These are phyloP conservation scores for Cytospora paraplurivora DNA, from an alignment of 2,329 filamentous ascomycete genomes.

Conservation along the genomic window DNA sequence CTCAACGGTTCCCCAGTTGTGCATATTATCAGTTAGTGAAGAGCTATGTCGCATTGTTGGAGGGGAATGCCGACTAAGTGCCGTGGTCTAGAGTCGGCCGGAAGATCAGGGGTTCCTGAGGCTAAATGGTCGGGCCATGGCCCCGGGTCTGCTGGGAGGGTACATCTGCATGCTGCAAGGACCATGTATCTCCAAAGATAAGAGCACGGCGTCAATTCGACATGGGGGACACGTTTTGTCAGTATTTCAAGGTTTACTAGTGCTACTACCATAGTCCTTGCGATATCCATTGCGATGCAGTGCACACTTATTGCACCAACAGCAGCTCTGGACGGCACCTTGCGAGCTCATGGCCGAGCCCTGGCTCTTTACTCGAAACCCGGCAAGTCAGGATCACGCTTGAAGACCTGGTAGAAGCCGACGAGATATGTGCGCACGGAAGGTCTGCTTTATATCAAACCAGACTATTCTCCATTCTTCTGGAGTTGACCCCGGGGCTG, in stretches of 20 bases:
- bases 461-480: not conserved
- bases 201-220: no score
- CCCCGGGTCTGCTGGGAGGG: no score
- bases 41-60: conserved; percentile 14
- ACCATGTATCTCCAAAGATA: no score
- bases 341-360: not conserved
- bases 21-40: not conserved
- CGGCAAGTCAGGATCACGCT: not conserved
- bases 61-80: conserved; percentile 10
- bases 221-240: no score
- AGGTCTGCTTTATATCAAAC: not conserved
- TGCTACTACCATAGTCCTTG: no score
- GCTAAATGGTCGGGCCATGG: not conserved
- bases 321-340: no score
- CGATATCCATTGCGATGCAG: no score
- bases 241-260: no score
- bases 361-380: not conserved
- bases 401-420: not conserved
- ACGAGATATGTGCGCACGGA: no score
- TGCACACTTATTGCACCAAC: no score
- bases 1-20: not conserved
- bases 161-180: no score
- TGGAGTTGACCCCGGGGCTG: not conserved
- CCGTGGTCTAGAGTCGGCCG: conserved; percentile 16
- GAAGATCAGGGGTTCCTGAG: conserved; percentile 8